Evolutionary conservation across 78 protist species (phyloP).

Genomic region (Pigoraptor vietnamica): DNA sequence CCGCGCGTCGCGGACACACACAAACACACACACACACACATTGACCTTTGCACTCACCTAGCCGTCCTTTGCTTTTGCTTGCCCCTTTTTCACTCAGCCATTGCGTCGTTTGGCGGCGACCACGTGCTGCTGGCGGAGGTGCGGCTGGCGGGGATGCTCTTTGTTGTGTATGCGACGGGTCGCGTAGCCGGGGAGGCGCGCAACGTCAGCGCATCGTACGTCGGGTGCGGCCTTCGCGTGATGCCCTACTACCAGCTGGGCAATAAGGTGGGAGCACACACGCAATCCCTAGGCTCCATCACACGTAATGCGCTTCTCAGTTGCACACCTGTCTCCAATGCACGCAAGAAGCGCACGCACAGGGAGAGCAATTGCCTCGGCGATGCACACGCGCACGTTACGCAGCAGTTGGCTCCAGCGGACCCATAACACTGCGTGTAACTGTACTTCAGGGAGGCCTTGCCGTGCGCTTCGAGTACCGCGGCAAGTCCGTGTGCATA

Average conservation of each 20-base stretch:
- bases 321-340: no score
- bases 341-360: no score
- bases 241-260: neutral
- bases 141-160: neutral
- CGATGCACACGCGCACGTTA: neutral
- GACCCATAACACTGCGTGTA: neutral
- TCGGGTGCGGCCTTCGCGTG: neutral
- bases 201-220: neutral
- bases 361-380: no score
- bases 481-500: constrained; percentile 36
- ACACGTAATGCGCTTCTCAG: no score
- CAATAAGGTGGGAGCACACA: neutral
- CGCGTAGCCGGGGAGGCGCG: neutral
- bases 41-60: no score
- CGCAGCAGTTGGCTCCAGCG: neutral
- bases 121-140: neutral
- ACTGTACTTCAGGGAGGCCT: neutral
- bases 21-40: no score
- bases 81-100: no score
- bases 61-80: no score
- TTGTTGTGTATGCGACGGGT: neutral
- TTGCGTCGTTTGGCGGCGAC: neutral
- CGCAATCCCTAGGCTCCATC: no score
- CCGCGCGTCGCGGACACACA: no score
- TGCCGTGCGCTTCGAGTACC: neutral